Conservation (phyloP, 2,329 filamentous ascomycete genomes). For the Aspergillus pseudonomiae region DNA sequence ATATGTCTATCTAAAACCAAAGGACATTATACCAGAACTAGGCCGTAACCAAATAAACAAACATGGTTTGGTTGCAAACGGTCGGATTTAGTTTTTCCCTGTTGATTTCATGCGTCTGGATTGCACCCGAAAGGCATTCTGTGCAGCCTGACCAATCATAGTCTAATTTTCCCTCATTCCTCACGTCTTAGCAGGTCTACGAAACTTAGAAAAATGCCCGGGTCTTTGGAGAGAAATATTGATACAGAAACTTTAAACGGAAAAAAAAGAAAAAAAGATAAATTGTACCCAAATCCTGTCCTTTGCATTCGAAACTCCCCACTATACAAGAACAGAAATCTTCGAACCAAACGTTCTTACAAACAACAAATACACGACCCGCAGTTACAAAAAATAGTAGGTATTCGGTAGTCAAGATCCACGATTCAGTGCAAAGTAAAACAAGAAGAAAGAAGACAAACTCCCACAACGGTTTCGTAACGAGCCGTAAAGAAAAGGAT, state of each 20-base stretch:
- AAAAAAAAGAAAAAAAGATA: not conserved
- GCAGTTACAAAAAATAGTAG: not conserved
- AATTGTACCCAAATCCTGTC: not conserved
- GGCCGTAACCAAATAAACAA: not conserved
- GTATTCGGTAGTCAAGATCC: not conserved
- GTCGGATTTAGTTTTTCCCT: not conserved
- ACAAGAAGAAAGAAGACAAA: constrained; percentile 13
- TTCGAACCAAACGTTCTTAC: not conserved
- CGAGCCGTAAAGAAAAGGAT: constrained; percentile 6
- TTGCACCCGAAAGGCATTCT: not conserved
- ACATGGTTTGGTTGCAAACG: not conserved
- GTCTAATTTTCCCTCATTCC: not conserved
- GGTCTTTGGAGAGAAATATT: not conserved
- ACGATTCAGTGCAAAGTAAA: constrained; percentile 3
- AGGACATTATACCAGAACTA: not conserved
- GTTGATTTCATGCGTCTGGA: not conserved
- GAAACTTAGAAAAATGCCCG: not conserved
- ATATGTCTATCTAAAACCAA: too few species aligned
- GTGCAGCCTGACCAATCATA: not conserved
- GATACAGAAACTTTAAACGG: not conserved
- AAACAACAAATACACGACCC: not conserved
- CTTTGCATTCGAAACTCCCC: not conserved
- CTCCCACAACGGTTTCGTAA: constrained; percentile 9
- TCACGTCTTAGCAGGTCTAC: not conserved
- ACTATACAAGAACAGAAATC: constrained; percentile 4